These are phyloP conservation scores for Graphilbum ipis-grandicollis DNA, from an alignment of 2,329 filamentous ascomycete genomes.

Conservation along the genomic window DNA sequence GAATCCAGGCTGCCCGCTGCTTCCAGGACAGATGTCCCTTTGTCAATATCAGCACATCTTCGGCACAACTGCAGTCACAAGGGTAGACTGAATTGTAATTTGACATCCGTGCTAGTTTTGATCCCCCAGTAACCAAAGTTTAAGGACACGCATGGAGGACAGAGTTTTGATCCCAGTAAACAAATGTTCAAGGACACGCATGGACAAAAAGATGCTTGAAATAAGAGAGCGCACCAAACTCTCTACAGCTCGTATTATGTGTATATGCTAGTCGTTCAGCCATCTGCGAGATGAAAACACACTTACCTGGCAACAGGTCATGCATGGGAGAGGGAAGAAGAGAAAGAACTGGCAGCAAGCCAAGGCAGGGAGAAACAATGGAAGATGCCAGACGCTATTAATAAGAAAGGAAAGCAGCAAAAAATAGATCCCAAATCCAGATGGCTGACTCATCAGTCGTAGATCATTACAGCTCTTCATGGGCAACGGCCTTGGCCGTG, in stretches of 20 bases:
- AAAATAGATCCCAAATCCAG: neutral
- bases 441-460: neutral
- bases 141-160: no score
- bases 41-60: slow-evolving; percentile 84
- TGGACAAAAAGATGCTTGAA: no score
- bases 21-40: neutral
- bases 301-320: no score
- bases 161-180: no score
- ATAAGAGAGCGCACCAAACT: no score
- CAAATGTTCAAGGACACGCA: no score
- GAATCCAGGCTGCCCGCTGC: slow-evolving; percentile 20
- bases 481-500: slow-evolving; percentile 6
- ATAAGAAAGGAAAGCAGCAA: neutral
- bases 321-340: neutral
- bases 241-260: neutral
- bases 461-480: slow-evolving; percentile 16
- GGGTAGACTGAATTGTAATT: slow-evolving; percentile 79
- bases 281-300: no score
- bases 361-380: no score
- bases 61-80: slow-evolving; percentile 89
- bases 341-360: neutral
- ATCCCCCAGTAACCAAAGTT: no score
- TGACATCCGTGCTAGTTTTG: slow-evolving; percentile 86
- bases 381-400: no score
- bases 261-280: neutral